These are phyloP conservation scores for Bocquillonia castaneifolia DNA, from an alignment of 441 rosid species.

Conservation along the genomic window DNA sequence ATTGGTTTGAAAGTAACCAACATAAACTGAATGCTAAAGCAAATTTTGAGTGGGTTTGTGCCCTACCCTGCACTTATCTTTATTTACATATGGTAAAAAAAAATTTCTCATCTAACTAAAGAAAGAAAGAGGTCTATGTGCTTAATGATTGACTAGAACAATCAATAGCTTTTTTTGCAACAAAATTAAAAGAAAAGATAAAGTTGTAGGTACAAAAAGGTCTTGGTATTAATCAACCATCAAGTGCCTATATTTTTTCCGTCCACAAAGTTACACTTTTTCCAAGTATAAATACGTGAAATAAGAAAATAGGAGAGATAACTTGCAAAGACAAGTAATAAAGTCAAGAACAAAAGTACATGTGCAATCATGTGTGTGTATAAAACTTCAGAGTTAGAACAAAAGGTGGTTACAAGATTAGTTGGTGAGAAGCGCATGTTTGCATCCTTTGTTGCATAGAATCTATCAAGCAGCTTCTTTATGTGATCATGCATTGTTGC, in stretches of 20 bases:
- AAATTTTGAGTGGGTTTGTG: no score
- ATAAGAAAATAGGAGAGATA: neutral
- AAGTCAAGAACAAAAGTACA: neutral
- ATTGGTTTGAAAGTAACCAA: no score
- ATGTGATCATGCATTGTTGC: slow-evolving; percentile 99
- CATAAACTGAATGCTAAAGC: no score
- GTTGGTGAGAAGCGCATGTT: slow-evolving; percentile 88
- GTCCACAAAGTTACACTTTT: neutral
- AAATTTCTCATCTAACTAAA: neutral
- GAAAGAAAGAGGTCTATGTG: neutral
- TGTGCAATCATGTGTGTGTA: no score
- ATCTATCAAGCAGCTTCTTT: slow-evolving; percentile 92
- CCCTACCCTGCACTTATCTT: neutral
- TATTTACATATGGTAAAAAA: neutral
- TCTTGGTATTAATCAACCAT: no score
- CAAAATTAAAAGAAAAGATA: no score
- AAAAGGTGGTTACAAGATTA: slow-evolving; percentile 55
- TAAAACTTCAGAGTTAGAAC: slow-evolving; percentile 14
- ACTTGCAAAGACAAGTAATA: neutral
- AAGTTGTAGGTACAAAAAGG: no score
- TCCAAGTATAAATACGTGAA: neutral
- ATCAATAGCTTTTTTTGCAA: neutral
- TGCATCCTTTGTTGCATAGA: slow-evolving; percentile 84
- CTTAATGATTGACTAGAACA: neutral
- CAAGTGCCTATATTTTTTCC: slow-evolving; percentile 2